Evolutionary conservation across 73 alveolate genomes (phyloP).

Genomic region (Paramecium biaurelia): DNA sequence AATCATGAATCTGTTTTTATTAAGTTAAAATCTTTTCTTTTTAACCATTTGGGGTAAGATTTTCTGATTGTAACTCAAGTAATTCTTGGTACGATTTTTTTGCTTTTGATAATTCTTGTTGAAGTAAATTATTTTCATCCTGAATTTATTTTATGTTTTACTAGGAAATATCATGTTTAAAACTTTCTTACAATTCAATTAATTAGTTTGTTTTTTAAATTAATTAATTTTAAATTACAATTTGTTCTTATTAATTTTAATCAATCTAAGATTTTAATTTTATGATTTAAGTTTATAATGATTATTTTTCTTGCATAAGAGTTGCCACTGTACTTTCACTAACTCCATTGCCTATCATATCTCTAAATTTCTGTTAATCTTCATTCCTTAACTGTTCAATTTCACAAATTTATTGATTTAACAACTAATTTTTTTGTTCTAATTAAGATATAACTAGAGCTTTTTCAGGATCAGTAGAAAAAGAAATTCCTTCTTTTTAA

Average conservation of each 20-base stretch:
- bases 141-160: neutral
- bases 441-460: neutral
- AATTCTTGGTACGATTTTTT: neutral
- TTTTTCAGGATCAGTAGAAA: neutral
- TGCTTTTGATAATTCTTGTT: neutral
- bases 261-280: neutral
- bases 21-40: neutral
- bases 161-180: neutral
- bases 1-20: neutral
- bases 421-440: neutral
- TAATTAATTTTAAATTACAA: neutral
- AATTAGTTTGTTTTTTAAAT: neutral
- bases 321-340: neutral
- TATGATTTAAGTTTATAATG: neutral
- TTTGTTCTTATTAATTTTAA: neutral
- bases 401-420: neutral
- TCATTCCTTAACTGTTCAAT: neutral
- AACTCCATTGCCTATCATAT: neutral
- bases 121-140: neutral
- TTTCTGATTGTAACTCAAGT: neutral
- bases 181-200: neutral
- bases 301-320: neutral
- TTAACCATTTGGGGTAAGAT: neutral
- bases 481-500: neutral
- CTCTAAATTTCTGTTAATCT: neutral